Conservation (phyloP, 108 stramenopile species). For the Nannochloropsis salina region DNA sequence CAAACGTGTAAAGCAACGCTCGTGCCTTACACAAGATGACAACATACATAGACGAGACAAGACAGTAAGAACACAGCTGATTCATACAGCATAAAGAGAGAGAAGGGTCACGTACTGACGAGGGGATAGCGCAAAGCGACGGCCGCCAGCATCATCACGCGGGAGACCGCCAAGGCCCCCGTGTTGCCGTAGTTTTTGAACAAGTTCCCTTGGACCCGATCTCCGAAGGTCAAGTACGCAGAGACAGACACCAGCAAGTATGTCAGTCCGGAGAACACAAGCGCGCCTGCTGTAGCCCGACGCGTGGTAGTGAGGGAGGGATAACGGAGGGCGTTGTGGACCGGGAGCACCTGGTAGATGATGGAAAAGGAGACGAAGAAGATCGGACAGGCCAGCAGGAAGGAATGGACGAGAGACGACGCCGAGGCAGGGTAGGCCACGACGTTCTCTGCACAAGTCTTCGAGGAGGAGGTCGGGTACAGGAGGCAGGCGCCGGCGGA, state of each 20-base stretch:
- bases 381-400: background rate
- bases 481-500: background rate
- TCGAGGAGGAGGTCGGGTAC: background rate
- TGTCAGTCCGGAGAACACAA: background rate
- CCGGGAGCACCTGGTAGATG: background rate
- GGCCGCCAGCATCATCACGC: background rate
- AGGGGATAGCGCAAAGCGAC: background rate
- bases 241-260: background rate
- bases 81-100: no score
- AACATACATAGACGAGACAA: no score
- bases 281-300: background rate
- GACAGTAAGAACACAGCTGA: no score
- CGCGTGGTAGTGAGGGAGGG: background rate
- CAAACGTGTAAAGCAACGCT: no score
- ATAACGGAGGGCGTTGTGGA: background rate
- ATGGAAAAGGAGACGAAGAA: slow-evolving; percentile 1
- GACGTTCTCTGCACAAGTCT: background rate
- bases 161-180: background rate
- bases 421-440: background rate
- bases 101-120: background rate
- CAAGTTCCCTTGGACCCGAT: background rate
- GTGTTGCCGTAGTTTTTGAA: background rate
- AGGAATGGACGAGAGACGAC: background rate
- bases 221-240: background rate
- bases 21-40: no score